Conservation (phyloP, 108 stramenopile species). For the Nitzschia inconspicua region DNA sequence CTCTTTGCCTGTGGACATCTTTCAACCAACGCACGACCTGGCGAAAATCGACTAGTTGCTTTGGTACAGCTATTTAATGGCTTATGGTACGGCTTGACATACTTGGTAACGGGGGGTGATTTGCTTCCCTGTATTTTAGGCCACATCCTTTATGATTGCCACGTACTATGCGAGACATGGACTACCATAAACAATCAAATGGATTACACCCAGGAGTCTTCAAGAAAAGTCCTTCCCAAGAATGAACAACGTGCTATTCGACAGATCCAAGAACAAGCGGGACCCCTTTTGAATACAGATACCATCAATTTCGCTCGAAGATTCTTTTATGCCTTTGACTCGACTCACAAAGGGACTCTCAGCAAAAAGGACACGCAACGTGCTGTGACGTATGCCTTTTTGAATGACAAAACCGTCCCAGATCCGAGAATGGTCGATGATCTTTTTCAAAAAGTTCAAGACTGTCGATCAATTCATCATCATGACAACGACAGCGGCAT, state of each 20-base stretch:
- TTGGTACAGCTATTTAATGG: constrained; percentile 37
- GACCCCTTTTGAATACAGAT: constrained; percentile 21
- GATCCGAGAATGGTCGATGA: constrained; percentile 6
- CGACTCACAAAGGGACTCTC: constrained; percentile 33
- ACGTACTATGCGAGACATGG: constrained; percentile 45
- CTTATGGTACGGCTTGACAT: constrained; percentile 41
- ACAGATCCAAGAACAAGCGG: constrained; percentile 23
- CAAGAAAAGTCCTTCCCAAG: not conserved
- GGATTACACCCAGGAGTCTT: constrained; percentile 45
- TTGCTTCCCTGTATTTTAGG: constrained; percentile 46
- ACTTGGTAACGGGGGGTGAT: constrained; percentile 34
- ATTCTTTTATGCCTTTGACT: constrained; percentile 61
- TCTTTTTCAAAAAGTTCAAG: constrained; percentile 1
- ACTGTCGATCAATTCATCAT: not conserved
- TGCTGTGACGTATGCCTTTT: constrained; percentile 42
- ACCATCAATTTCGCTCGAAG: constrained; percentile 28
- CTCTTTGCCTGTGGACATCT: constrained; percentile 47
- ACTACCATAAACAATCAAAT: constrained; percentile 42
- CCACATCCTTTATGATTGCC: constrained; percentile 41
- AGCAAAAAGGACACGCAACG: constrained; percentile 39
- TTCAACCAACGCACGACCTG: constrained; percentile 17
- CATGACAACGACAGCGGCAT: not conserved
- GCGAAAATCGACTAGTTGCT: constrained; percentile 37
- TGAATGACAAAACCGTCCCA: constrained; percentile 20
- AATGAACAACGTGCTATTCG: constrained; percentile 6